phyloP scores from a whole-genome alignment of 306 rosid species.

The Dalbergia cochinchinensis region DNA sequence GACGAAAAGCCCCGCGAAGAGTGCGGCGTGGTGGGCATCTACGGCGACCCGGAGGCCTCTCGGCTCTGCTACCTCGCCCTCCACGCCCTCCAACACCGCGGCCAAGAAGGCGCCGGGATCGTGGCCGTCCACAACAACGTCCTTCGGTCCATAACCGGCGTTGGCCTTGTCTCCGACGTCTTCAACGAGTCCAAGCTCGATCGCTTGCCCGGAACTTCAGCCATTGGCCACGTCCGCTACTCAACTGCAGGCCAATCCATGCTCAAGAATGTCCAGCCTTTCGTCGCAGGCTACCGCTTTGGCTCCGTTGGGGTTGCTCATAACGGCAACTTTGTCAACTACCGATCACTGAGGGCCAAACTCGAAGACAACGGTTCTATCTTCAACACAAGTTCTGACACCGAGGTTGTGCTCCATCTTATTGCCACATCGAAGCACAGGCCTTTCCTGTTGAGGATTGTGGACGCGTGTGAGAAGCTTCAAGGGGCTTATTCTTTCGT shows the following conservation, averaged over 20 bases:
- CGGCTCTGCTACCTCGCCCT: conserved; percentile 82
- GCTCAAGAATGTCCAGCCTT: conserved; percentile 88
- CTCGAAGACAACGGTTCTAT: conserved; percentile 84
- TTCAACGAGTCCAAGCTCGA: conserved; percentile 70
- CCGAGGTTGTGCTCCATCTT: conserved; percentile 90
- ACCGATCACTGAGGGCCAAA: conserved; percentile 61
- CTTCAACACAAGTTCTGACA: conserved; percentile 86
- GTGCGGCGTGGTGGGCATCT: conserved; percentile 91
- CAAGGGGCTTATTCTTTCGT: conserved; percentile 86
- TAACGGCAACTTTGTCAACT: conserved; percentile 88
- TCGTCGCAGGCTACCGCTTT: conserved; percentile 82
- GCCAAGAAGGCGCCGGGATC: conserved; percentile 95
- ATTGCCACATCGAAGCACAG: conserved; percentile 84
- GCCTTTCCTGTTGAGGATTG: conserved; percentile 74
- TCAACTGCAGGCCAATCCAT: conserved; percentile 87
- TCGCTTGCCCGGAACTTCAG: conserved; percentile 65
- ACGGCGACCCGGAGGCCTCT: conserved; percentile 85
- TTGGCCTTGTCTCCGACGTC: conserved; percentile 88
- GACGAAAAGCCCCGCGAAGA: conserved; percentile 91
- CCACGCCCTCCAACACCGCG: conserved; percentile 94
- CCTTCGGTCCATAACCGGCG: conserved; percentile 72
- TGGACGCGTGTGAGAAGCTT: conserved; percentile 86
- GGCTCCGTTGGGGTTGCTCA: conserved; percentile 95
- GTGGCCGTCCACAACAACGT: conserved; percentile 66
- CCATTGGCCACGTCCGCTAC: conserved; percentile 90